These are phyloP conservation scores for Ensete ventricosum DNA, from an alignment of 176 grass and related monocot species.

Conservation along the genomic window DNA sequence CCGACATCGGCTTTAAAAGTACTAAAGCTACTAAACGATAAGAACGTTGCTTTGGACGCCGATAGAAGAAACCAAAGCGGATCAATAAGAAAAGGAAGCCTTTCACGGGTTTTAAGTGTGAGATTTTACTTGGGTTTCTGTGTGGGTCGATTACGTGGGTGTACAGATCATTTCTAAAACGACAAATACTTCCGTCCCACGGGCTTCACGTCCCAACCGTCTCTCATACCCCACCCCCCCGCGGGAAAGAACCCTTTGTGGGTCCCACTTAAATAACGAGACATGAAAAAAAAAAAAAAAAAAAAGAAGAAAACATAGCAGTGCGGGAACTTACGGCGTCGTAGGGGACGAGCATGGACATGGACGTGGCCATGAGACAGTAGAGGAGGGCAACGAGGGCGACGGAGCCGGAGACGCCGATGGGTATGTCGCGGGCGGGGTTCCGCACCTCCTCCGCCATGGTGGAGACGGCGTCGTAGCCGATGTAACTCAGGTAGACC, in stretches of 20 bases:
- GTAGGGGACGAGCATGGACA: constrained; percentile 94
- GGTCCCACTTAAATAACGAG: neutral
- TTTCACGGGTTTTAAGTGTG: no score
- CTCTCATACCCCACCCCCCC: no score
- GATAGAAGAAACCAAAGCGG: no score
- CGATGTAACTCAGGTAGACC: constrained; percentile 98
- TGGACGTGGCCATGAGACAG: constrained; percentile 95
- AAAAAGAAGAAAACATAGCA: neutral
- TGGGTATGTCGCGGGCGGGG: constrained; percentile 70
- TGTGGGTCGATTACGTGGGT: no score
- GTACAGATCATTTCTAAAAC: no score
- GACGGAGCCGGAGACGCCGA: constrained; percentile 79
- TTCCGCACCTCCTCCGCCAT: constrained; percentile 94
- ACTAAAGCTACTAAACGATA: no score
- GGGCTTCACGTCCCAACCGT: no score
- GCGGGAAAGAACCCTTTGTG: neutral
- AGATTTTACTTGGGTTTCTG: no score
- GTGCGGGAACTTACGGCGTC: constrained; percentile 44
- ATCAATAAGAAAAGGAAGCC: no score
- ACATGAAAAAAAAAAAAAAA: neutral
- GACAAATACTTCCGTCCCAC: no score
- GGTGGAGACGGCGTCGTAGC: constrained; percentile 97
- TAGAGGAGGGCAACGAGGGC: constrained; percentile 72
- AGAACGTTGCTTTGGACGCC: no score
- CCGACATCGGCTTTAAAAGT: no score